Conservation (phyloP, 805 yeast species). For the Starmera caribaea region DNA sequence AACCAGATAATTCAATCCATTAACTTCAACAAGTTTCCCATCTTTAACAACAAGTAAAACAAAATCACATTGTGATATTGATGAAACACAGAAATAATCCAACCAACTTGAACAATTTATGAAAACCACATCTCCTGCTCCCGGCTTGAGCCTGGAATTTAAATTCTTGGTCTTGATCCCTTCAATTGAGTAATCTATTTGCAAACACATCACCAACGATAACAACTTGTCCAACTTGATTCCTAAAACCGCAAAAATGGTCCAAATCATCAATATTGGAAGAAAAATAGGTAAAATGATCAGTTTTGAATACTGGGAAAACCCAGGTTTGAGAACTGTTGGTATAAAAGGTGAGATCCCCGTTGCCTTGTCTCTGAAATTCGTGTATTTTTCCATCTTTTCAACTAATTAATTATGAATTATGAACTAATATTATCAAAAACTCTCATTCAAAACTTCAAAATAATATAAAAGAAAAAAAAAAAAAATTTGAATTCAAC, state of each 20-base stretch:
- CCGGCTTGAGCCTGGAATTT: conserved; percentile 23
- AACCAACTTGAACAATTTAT: conserved; percentile 39
- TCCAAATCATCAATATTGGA: conserved; percentile 8
- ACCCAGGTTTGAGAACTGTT: conserved; percentile 17
- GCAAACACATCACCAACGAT: too few species aligned
- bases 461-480: too few species aligned
- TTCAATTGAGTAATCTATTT: conserved; percentile 2
- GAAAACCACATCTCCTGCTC: conserved; percentile 30
- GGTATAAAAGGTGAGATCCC: conserved; percentile 92
- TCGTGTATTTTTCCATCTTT: conserved; percentile 71
- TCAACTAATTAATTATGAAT: too few species aligned
- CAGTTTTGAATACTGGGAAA: conserved; percentile 4
- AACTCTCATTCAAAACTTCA: too few species aligned
- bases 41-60: conserved; percentile 21
- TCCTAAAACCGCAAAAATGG: too few species aligned
- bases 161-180: conserved; percentile 10
- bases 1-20: conserved; percentile 21
- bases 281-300: conserved; percentile 1
- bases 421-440: too few species aligned
- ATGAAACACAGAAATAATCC: conserved; percentile 30
- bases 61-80: conserved; percentile 18
- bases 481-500: too few species aligned
- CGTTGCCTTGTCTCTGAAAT: conserved; percentile 83
- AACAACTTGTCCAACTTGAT: too few species aligned
- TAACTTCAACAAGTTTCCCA: conserved; percentile 18